Base-by-base conservation (phyloP, 352 stramenopile genomes). In the Globisporangium uncinulatum region DNA sequence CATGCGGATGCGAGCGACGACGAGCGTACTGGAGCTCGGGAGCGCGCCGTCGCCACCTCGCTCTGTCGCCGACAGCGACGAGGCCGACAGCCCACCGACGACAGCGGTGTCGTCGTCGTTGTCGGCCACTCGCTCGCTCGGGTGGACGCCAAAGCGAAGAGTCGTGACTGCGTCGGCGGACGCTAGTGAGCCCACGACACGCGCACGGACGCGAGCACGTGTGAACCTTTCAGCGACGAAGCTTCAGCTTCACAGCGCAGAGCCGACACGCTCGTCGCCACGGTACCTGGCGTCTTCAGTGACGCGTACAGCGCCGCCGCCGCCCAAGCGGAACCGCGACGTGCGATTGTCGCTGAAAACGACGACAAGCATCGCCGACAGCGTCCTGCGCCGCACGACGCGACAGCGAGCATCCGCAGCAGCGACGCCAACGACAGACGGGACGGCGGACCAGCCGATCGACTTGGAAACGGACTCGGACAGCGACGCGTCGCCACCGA, bases 381-480 rank as follows among this genome's bases (percentile, higher is more conserved):
- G 54, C 34, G 21, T 59, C 20, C 19, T 55, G 55, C 47, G 50
- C 7, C 43, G 48, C 6, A 52, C 20, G 19, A 57, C 55, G 37
- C 41, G 32, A 19, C 14, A 32, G 11, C 29, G 20, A 11, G 43
- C 34, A n/a, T n/a, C n/a, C n/a, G n/a, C n/a, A 17, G 13, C 34
- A 36, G 13, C 36, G n/a, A 34, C 5, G 31, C 20, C 36, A 20
- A 45, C 44, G 34, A 59, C 37, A 4, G 57, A 63, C 31, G 61
- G 61, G 9, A 67, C 72, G 8, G 74, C 70, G n/a, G 56, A 65
- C 17, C 67, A 81, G 37, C 74, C 74, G 15, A 85, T 85, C 60
- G 52, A 75, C 8, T 49, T 85, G 46, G 74, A 82, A 34, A 74
- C 73, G 8, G 74, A 82, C 46, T 78, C 74, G 3, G 72, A 76